Conservation (phyloP, 768 basidiomycete genomes). For the Arthromyces matolae region DNA sequence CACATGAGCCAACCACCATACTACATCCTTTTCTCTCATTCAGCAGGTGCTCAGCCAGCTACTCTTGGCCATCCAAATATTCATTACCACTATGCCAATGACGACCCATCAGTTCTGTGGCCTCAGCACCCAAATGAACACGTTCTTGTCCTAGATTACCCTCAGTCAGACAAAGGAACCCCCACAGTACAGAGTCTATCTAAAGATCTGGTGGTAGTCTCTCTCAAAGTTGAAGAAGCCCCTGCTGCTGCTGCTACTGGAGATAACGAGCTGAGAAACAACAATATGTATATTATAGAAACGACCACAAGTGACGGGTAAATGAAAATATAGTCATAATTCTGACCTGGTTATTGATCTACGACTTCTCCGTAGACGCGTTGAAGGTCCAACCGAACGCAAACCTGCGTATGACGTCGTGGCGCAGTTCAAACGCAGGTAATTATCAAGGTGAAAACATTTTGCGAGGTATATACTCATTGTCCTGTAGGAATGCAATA, state of each 20-base stretch:
- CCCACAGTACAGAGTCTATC: conserved; percentile 54
- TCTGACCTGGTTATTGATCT: neutral
- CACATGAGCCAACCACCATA: conserved; percentile 46
- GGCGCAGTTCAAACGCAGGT: conserved; percentile 70
- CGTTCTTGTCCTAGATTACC: conserved; percentile 70
- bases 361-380: conserved; percentile 12
- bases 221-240: conserved; percentile 65
- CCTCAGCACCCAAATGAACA: conserved; percentile 62
- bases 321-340: neutral
- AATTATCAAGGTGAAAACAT: neutral
- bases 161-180: conserved; percentile 35
- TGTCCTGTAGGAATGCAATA: conserved; percentile 40
- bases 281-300: conserved; percentile 75
- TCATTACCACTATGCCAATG: conserved; percentile 81
- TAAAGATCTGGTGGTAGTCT: conserved; percentile 43
- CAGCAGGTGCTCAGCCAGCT: conserved; percentile 35
- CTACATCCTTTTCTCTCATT: conserved; percentile 67
- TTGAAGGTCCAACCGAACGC: conserved; percentile 33
- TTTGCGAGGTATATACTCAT: neutral
- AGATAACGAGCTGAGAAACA: conserved; percentile 46
- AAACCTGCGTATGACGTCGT: conserved; percentile 49
- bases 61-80: conserved; percentile 67
- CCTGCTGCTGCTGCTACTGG: conserved; percentile 60
- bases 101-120: conserved; percentile 62
- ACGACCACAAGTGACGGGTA: conserved; percentile 51